These are phyloP conservation scores for Solanum hybrid DNA, from an alignment of 305 asterid species.

Conservation along the genomic window DNA sequence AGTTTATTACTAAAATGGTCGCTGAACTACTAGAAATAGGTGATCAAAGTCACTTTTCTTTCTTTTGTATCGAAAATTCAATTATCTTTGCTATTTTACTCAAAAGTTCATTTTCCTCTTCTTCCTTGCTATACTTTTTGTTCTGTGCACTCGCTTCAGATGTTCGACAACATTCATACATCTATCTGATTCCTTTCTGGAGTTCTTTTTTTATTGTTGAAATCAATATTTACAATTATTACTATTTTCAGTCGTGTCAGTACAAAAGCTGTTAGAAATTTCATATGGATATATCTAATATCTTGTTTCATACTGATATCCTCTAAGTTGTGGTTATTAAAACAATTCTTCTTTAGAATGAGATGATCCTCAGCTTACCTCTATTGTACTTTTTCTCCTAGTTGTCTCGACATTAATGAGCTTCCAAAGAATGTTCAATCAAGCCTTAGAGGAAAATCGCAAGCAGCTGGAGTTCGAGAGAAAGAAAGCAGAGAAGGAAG, in stretches of 20 bases:
- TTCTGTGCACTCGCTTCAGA: neutral
- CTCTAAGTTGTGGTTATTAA: neutral
- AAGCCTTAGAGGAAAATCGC: conserved; percentile 64
- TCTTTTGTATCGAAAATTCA: neutral
- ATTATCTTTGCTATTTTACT: neutral
- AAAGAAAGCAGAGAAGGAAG: conserved; percentile 62
- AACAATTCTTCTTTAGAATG: neutral
- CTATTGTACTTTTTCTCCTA: conserved; percentile 19
- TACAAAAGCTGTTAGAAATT: neutral
- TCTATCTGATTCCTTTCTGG: neutral
- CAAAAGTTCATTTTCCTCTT: neutral
- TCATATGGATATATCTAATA: neutral
- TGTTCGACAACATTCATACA: neutral
- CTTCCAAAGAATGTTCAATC: conserved; percentile 64
- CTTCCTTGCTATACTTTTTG: neutral
- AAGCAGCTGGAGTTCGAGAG: conserved; percentile 66
- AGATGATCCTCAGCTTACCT: neutral
- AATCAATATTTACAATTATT: neutral
- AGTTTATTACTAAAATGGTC: neutral
- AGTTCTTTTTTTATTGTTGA: neutral
- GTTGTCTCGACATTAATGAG: conserved; percentile 65
- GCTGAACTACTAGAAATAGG: neutral
- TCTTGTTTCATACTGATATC: neutral
- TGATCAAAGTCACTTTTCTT: neutral
- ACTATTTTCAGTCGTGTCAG: neutral